A percentile compares a stretch with the other conserved stretches of the same genome.
These are phyloP conservation scores for Erythrobasidium yunnanense DNA, from an alignment of 768 basidiomycete genomes.

Conservation along the genomic window DNA sequence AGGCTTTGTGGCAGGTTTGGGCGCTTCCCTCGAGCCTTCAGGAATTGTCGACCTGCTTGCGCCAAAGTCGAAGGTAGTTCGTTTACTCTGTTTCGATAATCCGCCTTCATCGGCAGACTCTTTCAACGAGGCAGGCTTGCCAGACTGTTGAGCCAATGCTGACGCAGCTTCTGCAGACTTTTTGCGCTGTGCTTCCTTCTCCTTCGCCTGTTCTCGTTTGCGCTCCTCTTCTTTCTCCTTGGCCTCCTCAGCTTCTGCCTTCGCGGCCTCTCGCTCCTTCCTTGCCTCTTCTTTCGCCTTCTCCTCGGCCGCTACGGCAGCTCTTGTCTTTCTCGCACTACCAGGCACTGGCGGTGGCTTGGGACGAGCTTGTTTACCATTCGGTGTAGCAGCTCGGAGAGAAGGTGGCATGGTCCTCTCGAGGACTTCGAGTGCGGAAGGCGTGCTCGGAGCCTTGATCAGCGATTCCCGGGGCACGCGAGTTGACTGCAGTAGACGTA, in stretches of 20 bases:
- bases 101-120: no score
- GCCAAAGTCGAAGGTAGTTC: no score
- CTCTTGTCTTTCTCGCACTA: constrained; percentile 21
- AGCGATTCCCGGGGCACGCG: constrained; percentile 12
- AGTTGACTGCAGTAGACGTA: background rate
- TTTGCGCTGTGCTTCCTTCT: background rate
- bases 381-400: background rate
- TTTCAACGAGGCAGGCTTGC: no score
- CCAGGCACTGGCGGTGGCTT: constrained; percentile 24
- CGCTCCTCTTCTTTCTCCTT: background rate
- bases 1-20: no score
- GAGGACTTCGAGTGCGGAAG: constrained; percentile 3
- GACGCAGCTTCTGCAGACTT: no score
- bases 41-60: no score
- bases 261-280: background rate
- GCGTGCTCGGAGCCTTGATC: background rate
- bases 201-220: background rate
- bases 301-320: constrained; percentile 1
- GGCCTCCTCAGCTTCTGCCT: background rate
- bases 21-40: no score
- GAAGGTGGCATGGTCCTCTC: constrained; percentile 16
- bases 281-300: background rate
- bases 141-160: no score
- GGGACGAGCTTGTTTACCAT: constrained; percentile 13
- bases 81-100: no score